Evolutionary conservation across 1,284 basidiomycete genomes (phyloP).

Genomic region (Apiotrichum gracile): DNA sequence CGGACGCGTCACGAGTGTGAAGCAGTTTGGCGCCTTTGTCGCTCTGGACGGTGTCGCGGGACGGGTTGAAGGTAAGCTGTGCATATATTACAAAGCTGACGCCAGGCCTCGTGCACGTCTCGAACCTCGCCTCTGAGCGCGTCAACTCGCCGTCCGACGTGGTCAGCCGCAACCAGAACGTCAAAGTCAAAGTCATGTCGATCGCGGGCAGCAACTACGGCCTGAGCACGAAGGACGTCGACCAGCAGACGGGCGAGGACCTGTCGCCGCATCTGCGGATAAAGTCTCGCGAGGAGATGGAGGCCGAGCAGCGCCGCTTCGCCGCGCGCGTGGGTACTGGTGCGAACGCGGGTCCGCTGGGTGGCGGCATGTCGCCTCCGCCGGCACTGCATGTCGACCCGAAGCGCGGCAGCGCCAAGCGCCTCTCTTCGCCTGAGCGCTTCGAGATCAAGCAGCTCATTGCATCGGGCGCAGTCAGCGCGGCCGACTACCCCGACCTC

Average conservation of each 20-base stretch:
- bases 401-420: slow-evolving; percentile 68
- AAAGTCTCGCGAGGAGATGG: slow-evolving; percentile 83
- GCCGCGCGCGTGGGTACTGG: slow-evolving; percentile 61
- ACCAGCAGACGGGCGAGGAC: slow-evolving; percentile 83
- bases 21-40: slow-evolving; percentile 95
- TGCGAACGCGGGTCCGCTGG: slow-evolving; percentile 49
- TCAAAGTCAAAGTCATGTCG: slow-evolving; percentile 95
- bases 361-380: background rate
- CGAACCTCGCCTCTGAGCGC: slow-evolving; percentile 74
- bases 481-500: slow-evolving; percentile 91
- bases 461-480: slow-evolving; percentile 84
- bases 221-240: slow-evolving; percentile 96
- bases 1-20: slow-evolving; percentile 76
- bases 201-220: slow-evolving; percentile 73
- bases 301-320: slow-evolving; percentile 63
- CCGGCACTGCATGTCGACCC: slow-evolving; percentile 49
- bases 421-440: slow-evolving; percentile 90
- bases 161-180: slow-evolving; percentile 71
- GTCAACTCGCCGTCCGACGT: slow-evolving; percentile 83
- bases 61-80: slow-evolving; percentile 70
- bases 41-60: slow-evolving; percentile 79
- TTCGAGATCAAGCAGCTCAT: slow-evolving; percentile 99
- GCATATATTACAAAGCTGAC: background rate
- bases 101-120: slow-evolving; percentile 90
- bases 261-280: slow-evolving; percentile 82